Conservation (phyloP, 2,329 filamentous ascomycete genomes). For the Colletotrichum liaoningense region DNA sequence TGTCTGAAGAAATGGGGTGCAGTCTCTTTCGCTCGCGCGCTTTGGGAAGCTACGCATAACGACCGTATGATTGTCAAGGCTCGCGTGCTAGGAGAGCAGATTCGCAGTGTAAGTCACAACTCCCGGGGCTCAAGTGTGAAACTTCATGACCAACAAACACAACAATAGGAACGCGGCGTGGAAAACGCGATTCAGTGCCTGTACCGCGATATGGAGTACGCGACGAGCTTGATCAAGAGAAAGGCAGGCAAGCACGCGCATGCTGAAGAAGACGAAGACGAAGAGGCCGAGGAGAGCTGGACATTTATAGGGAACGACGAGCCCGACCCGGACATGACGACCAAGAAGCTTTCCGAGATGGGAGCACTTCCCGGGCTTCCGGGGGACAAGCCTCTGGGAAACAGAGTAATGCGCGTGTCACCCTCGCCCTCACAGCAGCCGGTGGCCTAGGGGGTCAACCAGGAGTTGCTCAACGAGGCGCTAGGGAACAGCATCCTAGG, state of each 20-base stretch:
- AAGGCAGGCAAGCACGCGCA: constrained; percentile 63
- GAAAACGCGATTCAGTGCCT: constrained; percentile 89
- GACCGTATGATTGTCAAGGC: constrained; percentile 94
- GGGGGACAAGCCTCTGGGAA: constrained; percentile 23
- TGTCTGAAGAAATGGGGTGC: constrained; percentile 90
- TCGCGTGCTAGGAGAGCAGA: constrained; percentile 82
- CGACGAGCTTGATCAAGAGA: constrained; percentile 82
- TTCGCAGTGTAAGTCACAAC: constrained; percentile 76
- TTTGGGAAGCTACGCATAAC: constrained; percentile 93
- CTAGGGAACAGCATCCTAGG: neutral
- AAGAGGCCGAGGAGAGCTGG: constrained; percentile 85
- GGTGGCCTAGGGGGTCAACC: constrained; percentile 13
- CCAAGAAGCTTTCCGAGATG: constrained; percentile 48
- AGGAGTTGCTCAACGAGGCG: neutral
- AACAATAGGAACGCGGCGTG: constrained; percentile 84
- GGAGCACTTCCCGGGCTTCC: neutral
- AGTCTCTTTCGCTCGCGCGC: constrained; percentile 83
- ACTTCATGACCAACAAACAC: constrained; percentile 41
- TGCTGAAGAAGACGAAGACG: constrained; percentile 60
- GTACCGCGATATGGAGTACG: constrained; percentile 95
- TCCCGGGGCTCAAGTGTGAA: neutral
- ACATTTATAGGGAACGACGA: constrained; percentile 80
- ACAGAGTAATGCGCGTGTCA: constrained; percentile 1
- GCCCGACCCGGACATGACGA: constrained; percentile 56
- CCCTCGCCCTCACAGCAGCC: constrained; percentile 21